Conservation (phyloP, 164 flowering plant genomes). For the Berberis thunbergii region DNA sequence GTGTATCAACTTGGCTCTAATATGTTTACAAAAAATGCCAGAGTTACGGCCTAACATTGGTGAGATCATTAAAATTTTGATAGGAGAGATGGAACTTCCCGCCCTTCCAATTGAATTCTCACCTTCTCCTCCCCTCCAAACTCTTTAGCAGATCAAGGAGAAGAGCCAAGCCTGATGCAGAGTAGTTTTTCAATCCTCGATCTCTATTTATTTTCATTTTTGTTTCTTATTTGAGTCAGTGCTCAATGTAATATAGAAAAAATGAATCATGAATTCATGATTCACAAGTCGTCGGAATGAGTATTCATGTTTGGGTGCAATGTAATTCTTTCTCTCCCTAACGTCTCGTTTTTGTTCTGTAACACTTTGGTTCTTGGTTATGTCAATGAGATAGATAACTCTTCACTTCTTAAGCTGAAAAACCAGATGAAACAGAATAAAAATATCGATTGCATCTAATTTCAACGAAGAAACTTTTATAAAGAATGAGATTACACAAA, state of each 20-base stretch:
- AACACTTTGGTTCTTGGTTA: no score
- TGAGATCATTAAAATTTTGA: slow-evolving; percentile 73
- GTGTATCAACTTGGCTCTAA: slow-evolving; percentile 77
- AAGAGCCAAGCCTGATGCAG: slow-evolving; percentile 34
- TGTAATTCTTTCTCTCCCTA: no score
- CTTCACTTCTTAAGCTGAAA: no score
- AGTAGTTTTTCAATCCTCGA: slow-evolving; percentile 16
- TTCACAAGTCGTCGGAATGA: not conserved
- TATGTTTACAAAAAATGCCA: slow-evolving; percentile 83
- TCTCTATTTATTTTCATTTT: not conserved
- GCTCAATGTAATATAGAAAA: slow-evolving; percentile 7
- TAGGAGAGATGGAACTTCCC: slow-evolving; percentile 83
- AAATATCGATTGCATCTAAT: no score
- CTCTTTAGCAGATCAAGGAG: slow-evolving; percentile 47
- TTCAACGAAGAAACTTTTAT: no score
- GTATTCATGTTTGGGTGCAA: not conserved
- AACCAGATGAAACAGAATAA: no score
- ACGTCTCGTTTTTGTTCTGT: no score
- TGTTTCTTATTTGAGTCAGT: not conserved
- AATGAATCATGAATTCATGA: not conserved
- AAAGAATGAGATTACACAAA: no score
- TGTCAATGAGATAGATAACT: no score
- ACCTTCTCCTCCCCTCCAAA: slow-evolving; percentile 82
- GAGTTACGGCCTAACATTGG: slow-evolving; percentile 83
- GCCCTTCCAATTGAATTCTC: slow-evolving; percentile 70